phyloP scores from a whole-genome alignment of 176 grass and related monocot genomes.

The Tuctoria greenei region DNA sequence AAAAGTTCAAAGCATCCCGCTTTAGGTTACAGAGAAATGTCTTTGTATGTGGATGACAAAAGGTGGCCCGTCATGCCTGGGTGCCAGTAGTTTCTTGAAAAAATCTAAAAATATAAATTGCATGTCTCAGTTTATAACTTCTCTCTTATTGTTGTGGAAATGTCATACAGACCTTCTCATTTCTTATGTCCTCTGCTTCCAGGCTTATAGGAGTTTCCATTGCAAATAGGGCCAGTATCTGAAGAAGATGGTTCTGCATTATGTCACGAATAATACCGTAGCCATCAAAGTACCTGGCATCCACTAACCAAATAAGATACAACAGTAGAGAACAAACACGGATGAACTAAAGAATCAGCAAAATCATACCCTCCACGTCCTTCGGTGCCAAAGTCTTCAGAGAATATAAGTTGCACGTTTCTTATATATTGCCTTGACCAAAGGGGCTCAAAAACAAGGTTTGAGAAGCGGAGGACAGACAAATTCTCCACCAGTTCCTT shows the following conservation, averaged over 20 bases:
- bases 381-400: slow-evolving; percentile 93
- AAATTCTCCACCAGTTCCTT: slow-evolving; percentile 94
- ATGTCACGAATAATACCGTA: slow-evolving; percentile 98
- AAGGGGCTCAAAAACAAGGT: slow-evolving; percentile 96
- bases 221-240: slow-evolving; percentile 91
- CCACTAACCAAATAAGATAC: slow-evolving; percentile 32
- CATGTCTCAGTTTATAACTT: neutral
- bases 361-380: slow-evolving; percentile 78
- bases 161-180: slow-evolving; percentile 68
- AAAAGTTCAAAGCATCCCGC: neutral
- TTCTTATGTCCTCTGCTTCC: slow-evolving; percentile 96
- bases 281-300: slow-evolving; percentile 84
- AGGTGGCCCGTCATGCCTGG: neutral
- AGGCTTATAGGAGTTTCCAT: slow-evolving; percentile 96
- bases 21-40: neutral
- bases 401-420: slow-evolving; percentile 91
- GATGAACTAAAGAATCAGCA: slow-evolving; percentile 20
- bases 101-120: neutral
- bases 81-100: neutral
- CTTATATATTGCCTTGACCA: slow-evolving; percentile 97
- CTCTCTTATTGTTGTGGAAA: neutral
- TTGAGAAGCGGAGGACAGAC: slow-evolving; percentile 87
- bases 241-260: slow-evolving; percentile 98
- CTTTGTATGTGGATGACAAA: neutral
- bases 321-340: slow-evolving; percentile 25